A percentile compares a stretch with the other conserved stretches of the same genome.
Conservation (phyloP, 2,329 filamentous ascomycete species). For the Gremmenia infestans region DNA sequence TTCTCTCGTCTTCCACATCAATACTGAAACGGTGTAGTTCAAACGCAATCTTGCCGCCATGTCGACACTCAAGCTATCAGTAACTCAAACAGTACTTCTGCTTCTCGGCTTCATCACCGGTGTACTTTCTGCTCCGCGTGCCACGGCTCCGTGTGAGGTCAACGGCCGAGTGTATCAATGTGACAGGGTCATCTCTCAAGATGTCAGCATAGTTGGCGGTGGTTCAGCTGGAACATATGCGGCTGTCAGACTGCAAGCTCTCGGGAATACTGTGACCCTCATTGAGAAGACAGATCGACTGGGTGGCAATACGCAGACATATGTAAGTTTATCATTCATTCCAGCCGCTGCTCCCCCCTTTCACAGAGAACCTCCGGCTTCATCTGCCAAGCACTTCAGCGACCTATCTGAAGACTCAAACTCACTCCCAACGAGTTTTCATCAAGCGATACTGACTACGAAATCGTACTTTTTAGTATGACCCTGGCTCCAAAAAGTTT, state of each 20-base stretch:
- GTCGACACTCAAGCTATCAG: background rate
- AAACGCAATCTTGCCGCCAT: background rate
- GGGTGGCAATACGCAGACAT: conserved; percentile 20
- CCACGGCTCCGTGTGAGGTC: background rate
- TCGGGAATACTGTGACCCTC: conserved; percentile 30
- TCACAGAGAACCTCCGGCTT: background rate
- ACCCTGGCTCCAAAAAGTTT: background rate
- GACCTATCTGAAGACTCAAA: background rate
- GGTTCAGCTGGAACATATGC: conserved; percentile 34
- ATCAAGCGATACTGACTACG: no score
- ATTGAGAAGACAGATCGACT: conserved; percentile 32
- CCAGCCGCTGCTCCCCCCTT: background rate
- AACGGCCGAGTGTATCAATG: background rate
- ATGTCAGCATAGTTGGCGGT: conserved; percentile 34
- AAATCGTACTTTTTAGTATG: background rate
- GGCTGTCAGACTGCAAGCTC: conserved; percentile 30
- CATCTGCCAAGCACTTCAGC: background rate
- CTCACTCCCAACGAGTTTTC: no score
- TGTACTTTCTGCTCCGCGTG: background rate
- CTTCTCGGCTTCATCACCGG: background rate
- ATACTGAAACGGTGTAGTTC: background rate
- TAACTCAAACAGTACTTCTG: background rate
- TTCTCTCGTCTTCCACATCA: no score
- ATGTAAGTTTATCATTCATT: background rate
- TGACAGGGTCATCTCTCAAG: conserved; percentile 5